These are phyloP conservation scores for Phoma sp. DNA, from an alignment of 2,329 filamentous ascomycete species.

Conservation along the genomic window DNA sequence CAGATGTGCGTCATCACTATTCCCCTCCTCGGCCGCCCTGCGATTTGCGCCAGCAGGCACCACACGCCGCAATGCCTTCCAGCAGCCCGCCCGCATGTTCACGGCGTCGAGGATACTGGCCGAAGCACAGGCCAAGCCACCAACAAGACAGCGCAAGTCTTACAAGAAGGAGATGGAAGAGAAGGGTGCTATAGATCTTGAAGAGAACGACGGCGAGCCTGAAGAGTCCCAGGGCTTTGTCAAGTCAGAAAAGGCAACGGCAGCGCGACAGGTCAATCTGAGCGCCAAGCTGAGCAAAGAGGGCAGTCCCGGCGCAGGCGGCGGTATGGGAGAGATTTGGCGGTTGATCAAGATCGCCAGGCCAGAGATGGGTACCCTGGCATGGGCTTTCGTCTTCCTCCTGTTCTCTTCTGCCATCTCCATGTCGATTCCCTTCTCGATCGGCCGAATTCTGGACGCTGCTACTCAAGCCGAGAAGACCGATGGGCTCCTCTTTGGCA, in stretches of 20 bases:
- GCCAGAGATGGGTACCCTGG: conserved; percentile 81
- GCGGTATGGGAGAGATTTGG: conserved; percentile 76
- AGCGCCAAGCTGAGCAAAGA: conserved; percentile 82
- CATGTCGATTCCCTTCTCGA: conserved; percentile 96
- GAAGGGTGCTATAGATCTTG: conserved; percentile 43
- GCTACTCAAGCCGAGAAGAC: conserved; percentile 75
- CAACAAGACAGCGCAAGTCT: conserved; percentile 37
- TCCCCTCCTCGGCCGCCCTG: conserved; percentile 18
- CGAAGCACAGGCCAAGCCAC: conserved; percentile 32
- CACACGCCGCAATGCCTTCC: conserved; percentile 36
- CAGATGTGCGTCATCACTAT: conserved; percentile 18
- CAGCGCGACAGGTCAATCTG: conserved; percentile 88
- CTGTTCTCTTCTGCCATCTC: conserved; percentile 90
- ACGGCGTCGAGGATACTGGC: conserved; percentile 35
- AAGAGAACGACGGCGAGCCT: conserved; percentile 56
- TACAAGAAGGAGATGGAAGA: conserved; percentile 51
- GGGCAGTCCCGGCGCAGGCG: conserved; percentile 55
- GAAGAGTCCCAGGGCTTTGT: conserved; percentile 70
- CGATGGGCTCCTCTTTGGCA: conserved; percentile 77
- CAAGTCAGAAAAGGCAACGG: conserved; percentile 81
- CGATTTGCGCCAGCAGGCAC: conserved; percentile 28
- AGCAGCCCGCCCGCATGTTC: conserved; percentile 38
- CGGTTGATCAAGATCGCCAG: conserved; percentile 87
- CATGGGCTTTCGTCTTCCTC: conserved; percentile 82
- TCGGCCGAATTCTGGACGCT: conserved; percentile 92